Evolutionary conservation across 2,329 filamentous ascomycete genomes (phyloP), one percentile per base, ranked within the genome.

Genomic region (Botrytis fabae): DNA sequence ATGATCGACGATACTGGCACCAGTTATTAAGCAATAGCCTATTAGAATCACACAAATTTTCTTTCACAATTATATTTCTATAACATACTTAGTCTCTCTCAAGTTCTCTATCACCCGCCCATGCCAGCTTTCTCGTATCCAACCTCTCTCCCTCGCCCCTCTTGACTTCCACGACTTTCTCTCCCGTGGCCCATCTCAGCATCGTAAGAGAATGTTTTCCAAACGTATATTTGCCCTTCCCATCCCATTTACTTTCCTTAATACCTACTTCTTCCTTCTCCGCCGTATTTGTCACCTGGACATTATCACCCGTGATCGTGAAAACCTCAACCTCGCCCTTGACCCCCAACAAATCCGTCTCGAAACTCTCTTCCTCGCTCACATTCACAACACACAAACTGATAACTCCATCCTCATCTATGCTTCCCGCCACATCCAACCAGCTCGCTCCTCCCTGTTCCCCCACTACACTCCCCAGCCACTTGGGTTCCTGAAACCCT

Each of bases 381-480:
- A 93, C 86, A 80, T 96, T 96, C 25, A 94, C 91, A 1, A 95
- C 92, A 4, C 88, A 92, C 75, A 95, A 77, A 75, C 85, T 91
- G 1, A 91, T 84, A 70, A 84, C 86, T 0, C 91, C 92, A 40
- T 85, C 89, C 51, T 84, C 85, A 63, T 86, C 84, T 8, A 91
- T 77, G 2, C 86, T 83, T 2, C 90, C 91, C 75, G 89, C 91
- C 40, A 91, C 90, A 79, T 93, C 91, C 72, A 93, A 80, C 84
- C 88, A 94, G 12, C 92, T 91, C 10, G 90, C 91, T 59, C 82
- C 81, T 20, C 71, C 71, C 40, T 73, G 59, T 32, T 87, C 87
- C 76, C 92, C 89, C 75, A 92, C 86, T 4, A 89, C 85, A 16
- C 87, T 87, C 48, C 88, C 84, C 72, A 93, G 84, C 91, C 91